Percentiles rank a stretch among this genome's conserved stretches.
Evolutionary conservation across 2,329 filamentous ascomycete genomes (phyloP).

Genomic region (Trichothecium sympodiale): DNA sequence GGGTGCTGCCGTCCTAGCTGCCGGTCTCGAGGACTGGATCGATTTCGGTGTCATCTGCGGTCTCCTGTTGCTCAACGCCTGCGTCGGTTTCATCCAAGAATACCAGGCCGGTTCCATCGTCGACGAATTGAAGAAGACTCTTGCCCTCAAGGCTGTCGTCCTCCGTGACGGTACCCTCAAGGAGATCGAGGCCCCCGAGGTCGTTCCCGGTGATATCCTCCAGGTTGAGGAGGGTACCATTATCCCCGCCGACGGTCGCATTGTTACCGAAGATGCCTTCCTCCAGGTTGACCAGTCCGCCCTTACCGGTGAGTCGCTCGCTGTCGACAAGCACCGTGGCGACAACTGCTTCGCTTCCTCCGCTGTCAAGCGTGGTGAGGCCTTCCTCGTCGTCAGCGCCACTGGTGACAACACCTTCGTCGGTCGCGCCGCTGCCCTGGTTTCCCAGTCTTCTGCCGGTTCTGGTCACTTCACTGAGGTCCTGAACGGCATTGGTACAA

Average conservation of each 20-base stretch:
- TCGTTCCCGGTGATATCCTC: constrained; percentile 83
- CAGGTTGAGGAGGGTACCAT: constrained; percentile 89
- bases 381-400: constrained; percentile 69
- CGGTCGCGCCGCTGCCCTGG: constrained; percentile 76
- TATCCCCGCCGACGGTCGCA: constrained; percentile 77
- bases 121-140: constrained; percentile 81
- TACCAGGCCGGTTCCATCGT: constrained; percentile 85
- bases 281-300: constrained; percentile 86
- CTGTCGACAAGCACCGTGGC: constrained; percentile 75
- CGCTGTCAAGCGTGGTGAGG: constrained; percentile 81
- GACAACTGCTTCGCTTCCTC: constrained; percentile 80
- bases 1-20: constrained; percentile 69
- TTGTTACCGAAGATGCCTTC: constrained; percentile 75
- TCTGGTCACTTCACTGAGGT: constrained; percentile 87
- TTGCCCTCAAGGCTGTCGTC: constrained; percentile 79
- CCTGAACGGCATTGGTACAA: constrained; percentile 73
- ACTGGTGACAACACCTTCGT: constrained; percentile 88
- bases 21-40: constrained; percentile 79
- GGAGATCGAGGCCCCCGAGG: constrained; percentile 72
- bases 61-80: constrained; percentile 72
- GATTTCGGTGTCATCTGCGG: constrained; percentile 88
- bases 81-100: constrained; percentile 81
- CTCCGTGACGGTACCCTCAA: constrained; percentile 66
- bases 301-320: constrained; percentile 85
- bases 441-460: constrained; percentile 62